phyloP scores from a whole-genome alignment of 1,284 basidiomycete genomes.

The Xerocomus cyaneibrunnescens region DNA sequence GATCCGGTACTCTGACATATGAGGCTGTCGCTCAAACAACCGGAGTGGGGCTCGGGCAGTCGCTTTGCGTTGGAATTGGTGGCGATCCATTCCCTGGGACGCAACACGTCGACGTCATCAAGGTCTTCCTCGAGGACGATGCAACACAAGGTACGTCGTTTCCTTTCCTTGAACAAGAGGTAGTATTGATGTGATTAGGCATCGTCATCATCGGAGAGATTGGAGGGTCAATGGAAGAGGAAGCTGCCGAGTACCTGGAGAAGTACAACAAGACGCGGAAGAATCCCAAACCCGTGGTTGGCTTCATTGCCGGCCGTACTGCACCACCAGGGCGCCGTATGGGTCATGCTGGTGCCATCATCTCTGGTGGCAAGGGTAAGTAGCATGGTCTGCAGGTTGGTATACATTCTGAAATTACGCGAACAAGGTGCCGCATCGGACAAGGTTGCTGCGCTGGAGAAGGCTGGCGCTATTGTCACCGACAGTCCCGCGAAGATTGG shows the following conservation, averaged over 20 bases:
- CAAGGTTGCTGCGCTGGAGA: conserved; percentile 94
- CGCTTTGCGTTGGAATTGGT: conserved; percentile 96
- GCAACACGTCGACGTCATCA: conserved; percentile 94
- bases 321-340: conserved; percentile 97
- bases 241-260: conserved; percentile 95
- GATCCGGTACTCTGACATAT: conserved; percentile 93
- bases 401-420: not conserved
- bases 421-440: conserved; percentile 81
- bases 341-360: conserved; percentile 99
- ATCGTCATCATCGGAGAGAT: conserved; percentile 99
- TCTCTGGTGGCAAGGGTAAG: conserved; percentile 93
- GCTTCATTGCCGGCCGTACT: conserved; percentile 97
- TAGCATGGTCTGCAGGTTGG: not conserved
- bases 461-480: conserved; percentile 92
- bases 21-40: conserved; percentile 96
- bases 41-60: conserved; percentile 93
- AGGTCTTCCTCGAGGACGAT: conserved; percentile 93
- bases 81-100: conserved; percentile 99
- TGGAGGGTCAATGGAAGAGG: conserved; percentile 99
- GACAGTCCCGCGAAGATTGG: conserved; percentile 97
- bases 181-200: conserved; percentile 45
- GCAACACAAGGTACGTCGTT: conserved; percentile 73
- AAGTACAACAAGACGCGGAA: conserved; percentile 88
- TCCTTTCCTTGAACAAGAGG: not conserved
- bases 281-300: conserved; percentile 94